Percentiles rank a stretch among this genome's conserved stretches.
Conservation (phyloP, 148 eudicot species). For the Rheum nobile region DNA sequence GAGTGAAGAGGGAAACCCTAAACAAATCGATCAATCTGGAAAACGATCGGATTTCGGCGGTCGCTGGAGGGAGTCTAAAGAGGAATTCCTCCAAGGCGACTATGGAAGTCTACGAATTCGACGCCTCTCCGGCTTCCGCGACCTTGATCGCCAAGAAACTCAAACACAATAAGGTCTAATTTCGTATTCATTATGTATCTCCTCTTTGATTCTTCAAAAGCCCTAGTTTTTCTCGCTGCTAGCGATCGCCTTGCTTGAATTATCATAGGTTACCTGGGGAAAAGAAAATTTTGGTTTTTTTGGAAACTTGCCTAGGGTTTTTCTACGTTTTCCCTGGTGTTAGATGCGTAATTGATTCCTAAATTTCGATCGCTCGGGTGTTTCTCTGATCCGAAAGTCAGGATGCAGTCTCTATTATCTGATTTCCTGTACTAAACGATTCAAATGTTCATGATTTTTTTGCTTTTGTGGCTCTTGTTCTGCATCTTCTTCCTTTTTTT, state of each 20-base stretch:
- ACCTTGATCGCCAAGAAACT: conserved; percentile 23
- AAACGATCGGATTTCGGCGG: neutral
- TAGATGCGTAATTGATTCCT: neutral
- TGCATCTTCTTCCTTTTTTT: neutral
- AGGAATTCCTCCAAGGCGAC: neutral
- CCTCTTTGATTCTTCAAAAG: neutral
- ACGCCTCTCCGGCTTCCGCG: neutral
- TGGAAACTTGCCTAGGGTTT: neutral
- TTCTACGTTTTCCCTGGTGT: neutral
- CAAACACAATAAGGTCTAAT: conserved; percentile 23
- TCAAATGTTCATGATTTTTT: neutral
- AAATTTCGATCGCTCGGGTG: neutral
- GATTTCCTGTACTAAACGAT: neutral
- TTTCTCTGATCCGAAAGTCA: neutral
- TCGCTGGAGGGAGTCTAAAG: neutral
- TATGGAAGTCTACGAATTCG: conserved; percentile 9
- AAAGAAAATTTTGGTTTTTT: neutral
- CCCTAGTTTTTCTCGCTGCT: neutral
- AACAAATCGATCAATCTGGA: neutral
- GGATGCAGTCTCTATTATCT: neutral
- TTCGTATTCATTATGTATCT: neutral
- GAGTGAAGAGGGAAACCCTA: neutral
- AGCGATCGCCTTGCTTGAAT: neutral
- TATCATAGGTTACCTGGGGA: neutral
- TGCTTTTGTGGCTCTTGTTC: neutral